A percentile compares a stretch with the other conserved stretches of the same genome.
These are phyloP conservation scores for Ceriops tagal DNA, from an alignment of 345 rosid genomes.

Conservation along the genomic window DNA sequence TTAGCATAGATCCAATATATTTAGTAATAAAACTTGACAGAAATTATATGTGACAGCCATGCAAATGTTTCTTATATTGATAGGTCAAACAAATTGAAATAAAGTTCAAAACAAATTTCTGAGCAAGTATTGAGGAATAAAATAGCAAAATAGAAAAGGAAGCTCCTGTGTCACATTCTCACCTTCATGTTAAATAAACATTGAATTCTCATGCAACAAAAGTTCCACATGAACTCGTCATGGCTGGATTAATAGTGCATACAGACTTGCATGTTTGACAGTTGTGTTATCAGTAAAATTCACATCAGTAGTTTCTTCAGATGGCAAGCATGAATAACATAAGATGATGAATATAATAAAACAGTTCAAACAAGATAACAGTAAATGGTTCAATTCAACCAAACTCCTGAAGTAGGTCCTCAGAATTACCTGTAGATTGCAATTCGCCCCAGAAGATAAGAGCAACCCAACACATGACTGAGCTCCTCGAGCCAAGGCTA, in stretches of 20 bases:
- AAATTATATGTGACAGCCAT: too few relatives aligned
- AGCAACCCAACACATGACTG: constrained; percentile 83
- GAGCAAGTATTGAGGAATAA: too few relatives aligned
- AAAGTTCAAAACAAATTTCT: too few relatives aligned
- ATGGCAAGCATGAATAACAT: not conserved
- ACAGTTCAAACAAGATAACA: not conserved
- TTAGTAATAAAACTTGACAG: too few relatives aligned
- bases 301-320: not conserved
- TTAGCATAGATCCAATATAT: too few relatives aligned
- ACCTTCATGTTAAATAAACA: not conserved
- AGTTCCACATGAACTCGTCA: too few relatives aligned
- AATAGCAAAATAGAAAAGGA: not conserved
- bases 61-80: too few relatives aligned
- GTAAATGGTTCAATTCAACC: not conserved
- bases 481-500: constrained; percentile 93
- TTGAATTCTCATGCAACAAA: not conserved
- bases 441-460: constrained; percentile 78
- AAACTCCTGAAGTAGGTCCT: not conserved
- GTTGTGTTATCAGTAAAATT: not conserved
- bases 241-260: too few relatives aligned
- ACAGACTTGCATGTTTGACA: too few relatives aligned
- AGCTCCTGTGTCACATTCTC: not conserved
- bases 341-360: not conserved
- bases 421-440: constrained; percentile 75
- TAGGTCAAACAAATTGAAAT: too few relatives aligned